These are phyloP conservation scores for Vitis rupestris DNA, from an alignment of 164 flowering plant species.

Conservation along the genomic window DNA sequence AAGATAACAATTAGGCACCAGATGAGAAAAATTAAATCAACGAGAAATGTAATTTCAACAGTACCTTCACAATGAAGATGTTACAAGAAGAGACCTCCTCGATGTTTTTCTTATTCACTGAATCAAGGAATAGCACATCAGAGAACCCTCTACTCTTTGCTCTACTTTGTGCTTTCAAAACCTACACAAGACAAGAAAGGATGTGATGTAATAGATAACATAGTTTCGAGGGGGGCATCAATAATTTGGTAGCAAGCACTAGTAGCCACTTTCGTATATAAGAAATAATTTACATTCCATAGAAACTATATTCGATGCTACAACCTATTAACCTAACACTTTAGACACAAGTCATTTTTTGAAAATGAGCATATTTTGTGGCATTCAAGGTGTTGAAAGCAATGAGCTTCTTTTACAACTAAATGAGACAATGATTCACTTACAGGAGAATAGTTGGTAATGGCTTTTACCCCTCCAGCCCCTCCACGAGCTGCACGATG, in stretches of 20 bases:
- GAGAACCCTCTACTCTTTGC: slow-evolving; percentile 66
- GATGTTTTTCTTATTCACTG: slow-evolving; percentile 44
- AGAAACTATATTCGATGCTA: too few relatives aligned
- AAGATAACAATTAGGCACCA: background rate
- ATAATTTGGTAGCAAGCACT: background rate
- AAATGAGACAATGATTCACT: background rate
- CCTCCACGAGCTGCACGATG: slow-evolving; percentile 87
- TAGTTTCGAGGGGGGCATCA: background rate
- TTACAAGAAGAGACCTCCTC: slow-evolving; percentile 78
- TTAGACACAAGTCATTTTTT: too few relatives aligned
- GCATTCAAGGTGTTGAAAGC: too few relatives aligned
- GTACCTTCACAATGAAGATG: slow-evolving; percentile 72
- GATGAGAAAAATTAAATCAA: background rate
- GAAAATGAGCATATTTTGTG: too few relatives aligned
- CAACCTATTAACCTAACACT: too few relatives aligned
- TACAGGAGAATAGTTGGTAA: slow-evolving; percentile 83
- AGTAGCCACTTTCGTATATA: background rate
- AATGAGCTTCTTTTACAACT: too few relatives aligned
- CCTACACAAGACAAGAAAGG: slow-evolving; percentile 26
- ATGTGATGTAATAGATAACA: background rate
- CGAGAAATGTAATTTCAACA: background rate
- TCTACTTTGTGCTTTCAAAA: slow-evolving; percentile 40
- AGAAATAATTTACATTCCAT: too few relatives aligned
- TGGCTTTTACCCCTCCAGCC: slow-evolving; percentile 73
- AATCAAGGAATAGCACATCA: slow-evolving; percentile 68